Evolutionary conservation across 1,284 basidiomycete genomes (phyloP), one percentile per base, ranked within the genome.

Genomic region (Leccinum pachyderme): DNA sequence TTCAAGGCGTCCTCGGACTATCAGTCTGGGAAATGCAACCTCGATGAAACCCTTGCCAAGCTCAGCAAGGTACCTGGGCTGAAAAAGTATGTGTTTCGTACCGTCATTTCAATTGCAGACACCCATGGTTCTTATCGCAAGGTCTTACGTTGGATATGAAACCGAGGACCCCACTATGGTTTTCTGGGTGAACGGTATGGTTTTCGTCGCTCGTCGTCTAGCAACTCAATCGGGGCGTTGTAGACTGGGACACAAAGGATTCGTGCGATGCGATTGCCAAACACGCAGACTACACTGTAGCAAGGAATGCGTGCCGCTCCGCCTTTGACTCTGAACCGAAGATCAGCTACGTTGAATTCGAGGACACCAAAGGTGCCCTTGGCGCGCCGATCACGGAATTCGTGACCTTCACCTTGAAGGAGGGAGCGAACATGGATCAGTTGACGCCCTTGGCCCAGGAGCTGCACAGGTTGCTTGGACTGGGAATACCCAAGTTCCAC

Each of bases 401-500:
- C 47, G 71, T 70, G 35, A 72, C 70, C 15, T 69, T 70, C 47
- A 59, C 65, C n/a, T 32, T 70, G 37, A 71, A 72, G 39, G 50
- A 61, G 35, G 67, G 56, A 46, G 50, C 61, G 0, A 47, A 27
- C 11, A 54, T 70, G 11, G 45, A 32, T 25, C 24, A 66, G 41
- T 49, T 73, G 18, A 44, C 58, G 24, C 55, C 57, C 6, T 51
- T 73, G 56, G 66, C 71, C 4, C 31, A 55, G 5, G 53, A 67
- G 27, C 53, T 70, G 39, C 60, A 71, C 39, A 4, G 47, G 28
- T 45, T 46, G 45, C 56, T 72, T 31, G 18, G 0, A 13, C 39
- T 41, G 12, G 63, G 66, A 11, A 61, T 67, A 13, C 51, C 53
- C 8, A 51, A 27, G 15, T 69, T 70, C 49, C 55, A 68, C 4